Evolutionary conservation across 192 early-diverging fungal species (phyloP).

Genomic region (Coemansia sp.): DNA sequence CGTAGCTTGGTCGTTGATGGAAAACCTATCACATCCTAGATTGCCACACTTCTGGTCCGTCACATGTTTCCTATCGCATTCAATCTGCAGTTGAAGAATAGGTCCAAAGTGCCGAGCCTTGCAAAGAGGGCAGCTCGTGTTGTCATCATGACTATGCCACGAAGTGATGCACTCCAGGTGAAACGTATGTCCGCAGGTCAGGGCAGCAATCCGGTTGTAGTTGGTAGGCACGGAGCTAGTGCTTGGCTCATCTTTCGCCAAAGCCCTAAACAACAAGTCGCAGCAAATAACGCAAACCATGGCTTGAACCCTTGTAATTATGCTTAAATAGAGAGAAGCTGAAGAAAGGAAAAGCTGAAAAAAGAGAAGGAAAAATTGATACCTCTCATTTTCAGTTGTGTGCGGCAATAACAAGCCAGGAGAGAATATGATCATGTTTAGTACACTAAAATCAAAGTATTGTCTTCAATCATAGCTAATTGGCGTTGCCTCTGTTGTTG

Average conservation of each 20-base stretch:
- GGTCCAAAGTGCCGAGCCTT: neutral
- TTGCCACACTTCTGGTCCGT: neutral
- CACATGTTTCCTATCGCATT: neutral
- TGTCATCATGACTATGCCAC: neutral
- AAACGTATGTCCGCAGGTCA: neutral
- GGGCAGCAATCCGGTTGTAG: neutral
- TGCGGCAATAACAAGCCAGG: neutral
- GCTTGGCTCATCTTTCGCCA: neutral
- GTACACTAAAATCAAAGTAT: neutral
- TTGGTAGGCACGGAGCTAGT: neutral
- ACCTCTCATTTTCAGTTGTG: neutral
- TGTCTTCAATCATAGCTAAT: neutral
- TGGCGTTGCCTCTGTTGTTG: neutral
- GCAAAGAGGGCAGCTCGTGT: conserved; percentile 4
- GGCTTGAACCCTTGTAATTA: neutral
- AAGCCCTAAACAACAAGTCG: neutral
- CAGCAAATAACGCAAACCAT: conserved; percentile 5
- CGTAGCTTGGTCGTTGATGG: neutral
- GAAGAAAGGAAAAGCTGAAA: neutral
- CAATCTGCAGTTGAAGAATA: neutral
- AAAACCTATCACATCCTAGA: neutral
- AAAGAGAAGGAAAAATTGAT: neutral
- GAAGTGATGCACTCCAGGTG: neutral
- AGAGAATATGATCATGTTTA: no score
- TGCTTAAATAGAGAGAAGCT: no score